Base-by-base conservation (phyloP, 208 protist genomes). In the Trypanosoma brucei region DNA sequence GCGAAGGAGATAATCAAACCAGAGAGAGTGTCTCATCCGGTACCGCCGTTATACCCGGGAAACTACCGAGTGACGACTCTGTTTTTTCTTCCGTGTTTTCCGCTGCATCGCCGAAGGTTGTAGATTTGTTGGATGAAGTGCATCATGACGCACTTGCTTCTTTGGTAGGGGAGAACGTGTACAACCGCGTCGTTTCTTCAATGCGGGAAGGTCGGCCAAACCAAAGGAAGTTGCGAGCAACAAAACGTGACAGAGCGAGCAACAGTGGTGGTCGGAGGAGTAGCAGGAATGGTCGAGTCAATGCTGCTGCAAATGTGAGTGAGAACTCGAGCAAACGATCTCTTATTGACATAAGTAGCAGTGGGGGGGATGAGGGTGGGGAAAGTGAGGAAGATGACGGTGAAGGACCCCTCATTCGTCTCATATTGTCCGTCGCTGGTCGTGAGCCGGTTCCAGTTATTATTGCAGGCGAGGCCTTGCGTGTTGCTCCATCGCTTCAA, bases 381-480 rank as follows among this genome's bases (percentile, higher is more conserved):
- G 42, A 11, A 14, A 31, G n/a, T 5, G 55, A 33, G 39, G 38
- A 13, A 39, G 2, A 48, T 13, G 34, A 37, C 7, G 44, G 51
- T 34, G 31, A 57, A 44, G 49, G 37, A 57, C 8, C 42, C 8
- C 42, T 46, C 42, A 59, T 66, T 49, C 73, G 70, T 35, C 72
- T 83, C 33, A 70, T 86, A 8, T 57, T 64, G 7, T 67, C 74
- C 22, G 68, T 90, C 36, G 55, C 70, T 33, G 69, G 69, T 38
- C 65, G 65, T 8, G 59, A 38, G 31, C n/a, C 68, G 6, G 52
- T 74, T 11, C 71, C 70, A 14, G 76, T 72, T 52, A 68, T 90
- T 42, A 42, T 90, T 2, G 60, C 69, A 3, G 84, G 84, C 0
- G 84, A 91, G 57, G 78, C 78, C 9, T 61, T 91, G 36, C 76